phyloP scores from a whole-genome alignment of 2,329 filamentous ascomycete genomes.

The Simplicillium sp. region DNA sequence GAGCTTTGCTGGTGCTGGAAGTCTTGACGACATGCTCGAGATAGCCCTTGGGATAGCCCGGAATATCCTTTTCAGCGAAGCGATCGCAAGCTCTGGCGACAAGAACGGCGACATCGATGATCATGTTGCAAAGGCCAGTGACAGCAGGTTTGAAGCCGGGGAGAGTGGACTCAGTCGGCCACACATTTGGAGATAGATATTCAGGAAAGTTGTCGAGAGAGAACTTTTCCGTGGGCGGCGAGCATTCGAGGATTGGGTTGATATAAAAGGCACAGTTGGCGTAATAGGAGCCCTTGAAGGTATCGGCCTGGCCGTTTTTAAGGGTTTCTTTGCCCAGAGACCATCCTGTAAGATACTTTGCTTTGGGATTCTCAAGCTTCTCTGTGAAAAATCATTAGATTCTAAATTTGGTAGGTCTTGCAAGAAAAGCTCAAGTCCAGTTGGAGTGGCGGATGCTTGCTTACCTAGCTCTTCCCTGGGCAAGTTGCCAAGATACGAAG shows the following conservation, averaged over 20 bases:
- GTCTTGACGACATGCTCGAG: slow-evolving; percentile 79
- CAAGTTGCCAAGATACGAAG: slow-evolving; percentile 81
- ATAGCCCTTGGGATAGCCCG: slow-evolving; percentile 67
- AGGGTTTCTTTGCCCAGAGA: slow-evolving; percentile 75
- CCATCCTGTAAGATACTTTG: slow-evolving; percentile 65
- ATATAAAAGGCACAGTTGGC: slow-evolving; percentile 76
- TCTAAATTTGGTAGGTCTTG: neutral
- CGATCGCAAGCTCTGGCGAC: slow-evolving; percentile 86
- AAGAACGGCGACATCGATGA: slow-evolving; percentile 82
- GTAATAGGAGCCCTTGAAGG: slow-evolving; percentile 75
- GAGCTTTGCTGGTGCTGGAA: slow-evolving; percentile 82
- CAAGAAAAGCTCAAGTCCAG: slow-evolving; percentile 14
- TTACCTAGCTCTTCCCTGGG: slow-evolving; percentile 61
- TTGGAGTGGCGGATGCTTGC: too few relatives aligned
- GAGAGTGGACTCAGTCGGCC: slow-evolving; percentile 61
- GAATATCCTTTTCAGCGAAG: slow-evolving; percentile 72
- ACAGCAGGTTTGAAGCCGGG: slow-evolving; percentile 68
- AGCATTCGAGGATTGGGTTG: slow-evolving; percentile 50
- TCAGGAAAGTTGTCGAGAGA: slow-evolving; percentile 62
- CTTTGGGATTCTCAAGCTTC: slow-evolving; percentile 47
- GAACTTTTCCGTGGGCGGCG: slow-evolving; percentile 49
- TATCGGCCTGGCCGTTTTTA: slow-evolving; percentile 68
- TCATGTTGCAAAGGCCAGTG: slow-evolving; percentile 67
- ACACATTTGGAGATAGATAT: slow-evolving; percentile 84
- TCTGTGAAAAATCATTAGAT: slow-evolving; percentile 21